These are phyloP conservation scores for Uronychia binucleata DNA, from an alignment of 73 alveolate genomes.

Conservation along the genomic window DNA sequence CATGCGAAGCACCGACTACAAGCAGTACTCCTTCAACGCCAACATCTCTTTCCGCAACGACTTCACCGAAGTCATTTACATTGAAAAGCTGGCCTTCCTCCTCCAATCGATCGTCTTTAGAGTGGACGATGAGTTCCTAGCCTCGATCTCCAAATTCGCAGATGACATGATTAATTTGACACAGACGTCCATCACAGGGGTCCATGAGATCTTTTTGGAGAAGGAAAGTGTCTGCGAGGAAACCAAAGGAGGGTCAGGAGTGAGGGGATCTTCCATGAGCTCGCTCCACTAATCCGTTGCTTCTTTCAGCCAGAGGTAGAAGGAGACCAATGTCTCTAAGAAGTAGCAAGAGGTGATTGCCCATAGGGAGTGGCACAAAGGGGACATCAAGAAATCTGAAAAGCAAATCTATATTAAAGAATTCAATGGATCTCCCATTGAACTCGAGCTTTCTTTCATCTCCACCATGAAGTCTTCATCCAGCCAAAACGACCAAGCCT, in stretches of 20 bases:
- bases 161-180: background rate
- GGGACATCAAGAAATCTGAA: conserved; percentile 8
- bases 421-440: conserved; percentile 55
- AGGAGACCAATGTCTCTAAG: conserved; percentile 5
- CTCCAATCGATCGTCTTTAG: background rate
- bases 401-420: conserved; percentile 48
- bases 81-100: conserved; percentile 7
- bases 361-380: conserved; percentile 55
- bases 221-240: too few relatives aligned
- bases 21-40: background rate
- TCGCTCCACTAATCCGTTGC: too few relatives aligned
- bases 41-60: background rate
- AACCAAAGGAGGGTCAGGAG: too few relatives aligned
- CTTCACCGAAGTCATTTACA: background rate
- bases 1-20: background rate
- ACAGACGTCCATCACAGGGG: background rate
- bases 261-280: too few relatives aligned
- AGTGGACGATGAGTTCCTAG: conserved; percentile 4
- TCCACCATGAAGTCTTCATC: conserved; percentile 29
- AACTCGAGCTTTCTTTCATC: conserved; percentile 22
- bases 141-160: background rate
- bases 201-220: background rate
- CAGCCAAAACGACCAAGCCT: conserved; percentile 50
- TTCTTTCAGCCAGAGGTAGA: conserved; percentile 3
- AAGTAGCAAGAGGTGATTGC: too few relatives aligned